Conservation (phyloP, 768 basidiomycete genomes). For the Pleurotus djamor region DNA sequence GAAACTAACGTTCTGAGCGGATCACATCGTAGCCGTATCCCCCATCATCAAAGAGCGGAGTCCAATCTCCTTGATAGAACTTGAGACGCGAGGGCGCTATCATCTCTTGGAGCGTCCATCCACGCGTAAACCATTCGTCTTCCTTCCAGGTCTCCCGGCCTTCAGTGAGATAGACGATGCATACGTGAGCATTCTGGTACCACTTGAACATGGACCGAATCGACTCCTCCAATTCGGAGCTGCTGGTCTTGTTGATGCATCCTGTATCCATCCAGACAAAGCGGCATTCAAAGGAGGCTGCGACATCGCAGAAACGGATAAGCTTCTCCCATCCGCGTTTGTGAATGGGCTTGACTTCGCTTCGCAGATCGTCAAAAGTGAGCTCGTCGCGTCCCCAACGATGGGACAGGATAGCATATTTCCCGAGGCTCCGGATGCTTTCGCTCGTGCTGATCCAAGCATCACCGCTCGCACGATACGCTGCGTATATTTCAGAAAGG, state of each 20-base stretch:
- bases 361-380: not conserved
- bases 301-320: not conserved
- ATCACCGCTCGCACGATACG: not conserved
- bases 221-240: not conserved
- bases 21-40: not conserved
- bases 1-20: too few relatives aligned
- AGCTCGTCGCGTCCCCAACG: not conserved
- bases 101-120: not conserved
- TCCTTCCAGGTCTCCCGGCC: not conserved
- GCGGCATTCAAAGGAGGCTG: not conserved
- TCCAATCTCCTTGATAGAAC: not conserved
- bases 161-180: not conserved
- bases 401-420: constrained; percentile 4
- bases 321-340: not conserved
- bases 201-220: not conserved
- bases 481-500: not conserved
- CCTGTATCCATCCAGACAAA: not conserved
- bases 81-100: not conserved
- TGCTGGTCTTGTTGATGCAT: not conserved
- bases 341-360: not conserved
- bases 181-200: not conserved
- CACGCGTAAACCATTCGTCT: not conserved
- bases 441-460: not conserved
- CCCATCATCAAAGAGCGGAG: not conserved
- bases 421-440: not conserved